Percentiles rank a stretch among this genome's conserved stretches.
These are phyloP conservation scores for Candida sp. DNA, from an alignment of 1,139 yeast genomes.

Conservation along the genomic window DNA sequence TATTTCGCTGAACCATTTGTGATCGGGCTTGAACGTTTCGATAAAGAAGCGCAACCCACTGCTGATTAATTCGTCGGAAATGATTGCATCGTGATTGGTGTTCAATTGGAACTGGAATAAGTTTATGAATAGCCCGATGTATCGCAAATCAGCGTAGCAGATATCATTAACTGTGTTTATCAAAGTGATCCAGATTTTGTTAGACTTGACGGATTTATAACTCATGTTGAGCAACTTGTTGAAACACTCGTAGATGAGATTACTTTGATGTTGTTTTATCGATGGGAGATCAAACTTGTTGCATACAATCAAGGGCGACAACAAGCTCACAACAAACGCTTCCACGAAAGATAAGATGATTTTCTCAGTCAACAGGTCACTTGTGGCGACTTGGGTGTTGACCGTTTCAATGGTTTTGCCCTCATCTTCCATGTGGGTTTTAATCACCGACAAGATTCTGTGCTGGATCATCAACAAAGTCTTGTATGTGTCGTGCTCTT, in stretches of 20 bases:
- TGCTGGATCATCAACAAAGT: constrained; percentile 10
- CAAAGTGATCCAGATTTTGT: constrained; percentile 29
- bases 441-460: constrained; percentile 10
- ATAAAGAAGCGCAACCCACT: constrained; percentile 28
- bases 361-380: constrained; percentile 16
- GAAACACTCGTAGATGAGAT: constrained; percentile 6
- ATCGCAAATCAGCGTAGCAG: constrained; percentile 30
- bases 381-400: constrained; percentile 3
- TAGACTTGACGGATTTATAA: constrained; percentile 5
- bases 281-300: constrained; percentile 5
- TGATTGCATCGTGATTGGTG: constrained; percentile 9
- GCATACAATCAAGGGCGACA: constrained; percentile 17
- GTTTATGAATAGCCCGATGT: constrained; percentile 21
- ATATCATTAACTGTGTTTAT: constrained; percentile 33
- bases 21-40: constrained; percentile 23
- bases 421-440: constrained; percentile 20
- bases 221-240: constrained; percentile 9
- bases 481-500: constrained; percentile 9
- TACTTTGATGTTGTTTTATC: constrained; percentile 1
- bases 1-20: constrained; percentile 12
- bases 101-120: constrained; percentile 22
- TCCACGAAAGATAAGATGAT: constrained; percentile 19
- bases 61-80: constrained; percentile 23
- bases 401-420: constrained; percentile 17
- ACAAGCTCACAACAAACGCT: constrained; percentile 20